Evolutionary conservation across 495 filamentous ascomycete species (phyloP), one percentile per base, ranked within the genome.

Genomic region (Ramalina peruviana): DNA sequence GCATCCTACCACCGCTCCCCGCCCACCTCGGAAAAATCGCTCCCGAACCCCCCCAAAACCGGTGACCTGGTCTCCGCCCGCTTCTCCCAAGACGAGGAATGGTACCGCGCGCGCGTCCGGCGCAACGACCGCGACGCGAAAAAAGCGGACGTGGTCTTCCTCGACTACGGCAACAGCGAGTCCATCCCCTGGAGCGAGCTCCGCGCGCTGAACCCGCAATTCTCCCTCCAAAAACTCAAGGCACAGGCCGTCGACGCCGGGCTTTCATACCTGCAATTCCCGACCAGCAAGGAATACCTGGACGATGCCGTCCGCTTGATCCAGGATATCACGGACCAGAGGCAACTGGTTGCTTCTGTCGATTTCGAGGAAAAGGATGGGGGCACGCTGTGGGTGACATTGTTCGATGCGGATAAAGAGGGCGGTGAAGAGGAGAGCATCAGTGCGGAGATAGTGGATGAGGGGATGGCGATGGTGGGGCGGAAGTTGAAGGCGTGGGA

Each of bases 81-180:
- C 55, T 97, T 95, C 71, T 79, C 77, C 2, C 81, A 81, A 43
- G 93, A 99, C 60, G 73, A 78, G 53, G 76, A 88, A 57, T 97
- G 92, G 88, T 99, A 99, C 72, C 85, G 93, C 43, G 93, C 86
- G 39, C 81, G 81, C 53, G 75, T 99, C 41, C 81, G 88, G 33
- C 82, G 90, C 55, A 94, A 94, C 66, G 92, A 99, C 65, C 88
- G 92, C 52, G 75, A 85, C 36, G 81, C 81, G 54, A 83, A 93
- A 71, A 78, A 82, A 54, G 83, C 88, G 11, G 89, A 97, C 65
- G 80, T 99, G 5, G 64, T 89, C 13, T 99, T 95, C 68, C 79
- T 97, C 54, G 93, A 99, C 67, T 99, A 90, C 64, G 93, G 93
- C 52, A 97, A 99, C 73, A 81, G 78, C 19, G 93, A 97, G 69